Evolutionary conservation across 306 rosid genomes (phyloP).

Genomic region (Benincasa hispida): DNA sequence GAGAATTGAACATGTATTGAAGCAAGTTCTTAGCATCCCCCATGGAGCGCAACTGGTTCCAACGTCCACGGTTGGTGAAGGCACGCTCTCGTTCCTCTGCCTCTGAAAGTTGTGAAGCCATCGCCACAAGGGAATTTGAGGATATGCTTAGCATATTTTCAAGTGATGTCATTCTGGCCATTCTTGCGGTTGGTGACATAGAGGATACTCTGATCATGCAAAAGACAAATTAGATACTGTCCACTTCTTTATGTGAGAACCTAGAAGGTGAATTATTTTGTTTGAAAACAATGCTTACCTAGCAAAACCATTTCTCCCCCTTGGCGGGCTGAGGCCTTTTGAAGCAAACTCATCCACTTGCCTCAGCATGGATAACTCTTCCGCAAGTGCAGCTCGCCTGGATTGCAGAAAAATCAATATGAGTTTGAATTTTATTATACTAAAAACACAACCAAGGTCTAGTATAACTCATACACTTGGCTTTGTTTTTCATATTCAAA

Average conservation of each 20-base stretch:
- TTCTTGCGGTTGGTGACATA: slow-evolving; percentile 97
- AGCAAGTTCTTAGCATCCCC: slow-evolving; percentile 95
- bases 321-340: slow-evolving; percentile 92
- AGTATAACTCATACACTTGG: slow-evolving; percentile 64
- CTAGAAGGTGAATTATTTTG: slow-evolving; percentile 9
- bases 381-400: slow-evolving; percentile 98
- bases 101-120: slow-evolving; percentile 99
- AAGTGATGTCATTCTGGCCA: slow-evolving; percentile 84
- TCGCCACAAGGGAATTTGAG: slow-evolving; percentile 92
- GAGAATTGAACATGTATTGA: slow-evolving; percentile 85
- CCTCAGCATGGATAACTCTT: slow-evolving; percentile 86
- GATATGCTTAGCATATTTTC: slow-evolving; percentile 91
- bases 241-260: slow-evolving; percentile 8
- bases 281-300: slow-evolving; percentile 31
- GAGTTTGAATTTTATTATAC: background rate
- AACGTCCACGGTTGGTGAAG: slow-evolving; percentile 89
- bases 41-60: slow-evolving; percentile 98
- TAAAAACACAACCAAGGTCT: slow-evolving; percentile 6
- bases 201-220: slow-evolving; percentile 64
- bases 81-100: slow-evolving; percentile 99
- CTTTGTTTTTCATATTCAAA: slow-evolving; percentile 96
- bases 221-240: slow-evolving; percentile 2
- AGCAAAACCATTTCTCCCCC: slow-evolving; percentile 82
- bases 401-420: slow-evolving; percentile 14
- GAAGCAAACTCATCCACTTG: slow-evolving; percentile 85